phyloP scores from a whole-genome alignment of 2,329 filamentous ascomycete genomes.

The Colletotrichum eremochloae region DNA sequence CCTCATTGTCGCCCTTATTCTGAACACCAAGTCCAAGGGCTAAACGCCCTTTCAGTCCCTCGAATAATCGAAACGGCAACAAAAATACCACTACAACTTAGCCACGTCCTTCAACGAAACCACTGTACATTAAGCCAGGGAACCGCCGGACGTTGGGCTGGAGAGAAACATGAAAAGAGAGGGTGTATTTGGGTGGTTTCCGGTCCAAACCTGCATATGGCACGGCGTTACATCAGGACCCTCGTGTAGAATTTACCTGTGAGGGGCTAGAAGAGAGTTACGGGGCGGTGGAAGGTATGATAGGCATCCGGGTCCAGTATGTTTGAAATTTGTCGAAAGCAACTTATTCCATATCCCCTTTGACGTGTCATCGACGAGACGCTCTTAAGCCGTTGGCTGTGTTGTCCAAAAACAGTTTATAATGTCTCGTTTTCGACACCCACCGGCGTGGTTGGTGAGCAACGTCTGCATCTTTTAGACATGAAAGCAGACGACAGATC shows the following conservation, averaged over 20 bases:
- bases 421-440: background rate
- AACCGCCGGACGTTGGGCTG: conserved; percentile 28
- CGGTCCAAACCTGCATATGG: conserved; percentile 50
- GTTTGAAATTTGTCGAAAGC: conserved; percentile 38
- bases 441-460: background rate
- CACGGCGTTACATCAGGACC: conserved; percentile 53
- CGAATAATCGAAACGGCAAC: conserved; percentile 20
- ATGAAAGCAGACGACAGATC: background rate
- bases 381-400: background rate
- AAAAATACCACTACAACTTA: conserved; percentile 15
- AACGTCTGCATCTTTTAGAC: background rate
- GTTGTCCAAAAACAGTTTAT: background rate
- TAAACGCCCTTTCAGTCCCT: conserved; percentile 49
- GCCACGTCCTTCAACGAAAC: conserved; percentile 33
- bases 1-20: conserved; percentile 91
- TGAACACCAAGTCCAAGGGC: conserved; percentile 87
- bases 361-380: background rate
- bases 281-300: conserved; percentile 37
- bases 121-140: conserved; percentile 41
- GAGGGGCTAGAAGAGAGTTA: conserved; percentile 42
- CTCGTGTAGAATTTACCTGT: conserved; percentile 52
- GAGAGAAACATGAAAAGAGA: conserved; percentile 35
- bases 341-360: background rate
- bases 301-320: conserved; percentile 36
- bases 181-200: conserved; percentile 37